Evolutionary conservation across 2,329 filamentous ascomycete genomes (phyloP), one percentile per base, ranked within the genome.

Genomic region (Rhinocladiella mackenziei): DNA sequence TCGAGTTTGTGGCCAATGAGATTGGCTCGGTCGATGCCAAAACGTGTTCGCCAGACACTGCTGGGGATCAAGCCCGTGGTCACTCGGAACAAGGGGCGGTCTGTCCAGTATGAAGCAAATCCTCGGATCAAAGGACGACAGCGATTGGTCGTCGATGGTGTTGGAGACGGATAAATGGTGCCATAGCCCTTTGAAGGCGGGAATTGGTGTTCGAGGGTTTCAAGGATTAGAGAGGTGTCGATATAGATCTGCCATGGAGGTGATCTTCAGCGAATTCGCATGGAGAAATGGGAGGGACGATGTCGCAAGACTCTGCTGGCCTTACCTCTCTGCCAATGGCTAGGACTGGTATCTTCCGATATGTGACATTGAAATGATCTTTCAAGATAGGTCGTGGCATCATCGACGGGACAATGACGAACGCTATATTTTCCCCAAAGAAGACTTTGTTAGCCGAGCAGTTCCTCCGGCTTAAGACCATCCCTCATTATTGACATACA

Each of bases 261-360:
- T n/a, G n/a, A 3, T 19, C 13, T 8, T 26, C 23, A 26, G 23
- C 23, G 2, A n/a, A 8, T 8, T 26, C 8, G 23, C n/a, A 26
- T 26, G 2, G 8, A 8, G 8, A n/a, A 26, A 26, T n/a, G 23
- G n/a, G 7, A n/a, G 23, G n/a, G n/a, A 26, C 8, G 23, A 26
- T 8, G n/a, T 8, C 23, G 14, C 9, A 13, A 28, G 19, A 26
- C 2, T 14, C 8, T 19, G 2, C 31, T 36, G 6, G 11, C 11
- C 39, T 37, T 38, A 56, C 45, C 36, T 84, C 77, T 6, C 75
- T 70, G 9, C 80, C 82, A 54, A 86, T 79, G 13, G 77, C 66
- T 34, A 87, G 64, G 37, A 86, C 59, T 1, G 84, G 84, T 45
- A 86, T 85, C 46, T 84, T 81, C 3, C 83, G 76, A 64, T 88